These are phyloP conservation scores for Capsicum rhomboideum DNA, from an alignment of 257 asterid species.

Conservation along the genomic window DNA sequence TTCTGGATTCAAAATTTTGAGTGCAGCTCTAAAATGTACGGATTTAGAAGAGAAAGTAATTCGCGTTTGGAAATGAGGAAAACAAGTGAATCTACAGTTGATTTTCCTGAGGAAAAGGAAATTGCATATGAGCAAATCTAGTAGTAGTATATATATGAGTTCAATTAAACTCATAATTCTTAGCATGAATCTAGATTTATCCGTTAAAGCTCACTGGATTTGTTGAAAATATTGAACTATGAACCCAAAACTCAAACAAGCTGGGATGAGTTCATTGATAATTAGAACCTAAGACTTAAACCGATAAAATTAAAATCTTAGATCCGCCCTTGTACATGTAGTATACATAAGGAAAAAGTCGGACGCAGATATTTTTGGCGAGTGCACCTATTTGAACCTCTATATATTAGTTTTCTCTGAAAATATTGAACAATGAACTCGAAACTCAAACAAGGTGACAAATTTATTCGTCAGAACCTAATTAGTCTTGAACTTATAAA, in stretches of 20 bases:
- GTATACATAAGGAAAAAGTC: background rate
- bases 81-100: background rate
- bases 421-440: background rate
- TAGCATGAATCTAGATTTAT: background rate
- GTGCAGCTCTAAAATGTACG: background rate
- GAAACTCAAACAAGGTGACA: background rate
- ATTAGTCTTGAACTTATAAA: background rate
- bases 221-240: background rate
- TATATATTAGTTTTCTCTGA: background rate
- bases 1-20: background rate
- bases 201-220: background rate
- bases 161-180: background rate
- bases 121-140: background rate
- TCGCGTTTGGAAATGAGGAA: background rate
- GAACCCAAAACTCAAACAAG: background rate
- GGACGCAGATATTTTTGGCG: no score
- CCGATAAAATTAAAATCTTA: no score
- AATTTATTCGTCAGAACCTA: background rate
- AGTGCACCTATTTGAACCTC: background rate
- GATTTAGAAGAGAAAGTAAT: background rate
- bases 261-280: background rate
- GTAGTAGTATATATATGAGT: background rate
- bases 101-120: no score
- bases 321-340: background rate
- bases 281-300: background rate